These are phyloP conservation scores for Hygrophila difformis DNA, from an alignment of 257 asterid genomes.

Conservation along the genomic window DNA sequence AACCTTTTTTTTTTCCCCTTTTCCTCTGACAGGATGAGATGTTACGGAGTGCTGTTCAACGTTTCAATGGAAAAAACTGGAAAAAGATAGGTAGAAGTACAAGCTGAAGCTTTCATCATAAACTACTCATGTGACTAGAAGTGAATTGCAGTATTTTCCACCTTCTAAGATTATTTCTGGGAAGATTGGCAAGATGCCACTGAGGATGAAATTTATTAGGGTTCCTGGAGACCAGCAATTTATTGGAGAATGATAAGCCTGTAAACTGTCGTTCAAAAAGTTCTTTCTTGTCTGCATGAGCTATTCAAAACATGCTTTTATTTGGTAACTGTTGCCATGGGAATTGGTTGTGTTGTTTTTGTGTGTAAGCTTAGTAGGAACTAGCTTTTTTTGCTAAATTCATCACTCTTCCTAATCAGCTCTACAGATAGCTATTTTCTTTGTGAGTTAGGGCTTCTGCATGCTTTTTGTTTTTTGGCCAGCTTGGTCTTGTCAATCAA, in stretches of 20 bases:
- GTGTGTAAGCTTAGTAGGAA: background rate
- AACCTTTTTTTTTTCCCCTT: too few species aligned
- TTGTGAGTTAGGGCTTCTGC: conserved; percentile 7
- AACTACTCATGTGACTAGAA: conserved; percentile 14
- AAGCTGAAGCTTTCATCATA: conserved; percentile 25
- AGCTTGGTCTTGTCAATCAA: conserved; percentile 2
- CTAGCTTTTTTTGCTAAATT: background rate
- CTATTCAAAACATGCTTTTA: conserved; percentile 5
- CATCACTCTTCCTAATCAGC: conserved; percentile 1
- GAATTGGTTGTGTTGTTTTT: background rate
- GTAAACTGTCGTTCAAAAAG: background rate
- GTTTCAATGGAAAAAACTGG: conserved; percentile 92
- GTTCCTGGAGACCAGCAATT: background rate
- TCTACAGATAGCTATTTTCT: background rate
- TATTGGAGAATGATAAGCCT: background rate
- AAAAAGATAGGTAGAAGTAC: conserved; percentile 74
- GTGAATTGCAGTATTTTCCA: conserved; percentile 10
- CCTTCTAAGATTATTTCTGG: conserved; percentile 13
- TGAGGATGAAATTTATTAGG: background rate
- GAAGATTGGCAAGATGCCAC: background rate
- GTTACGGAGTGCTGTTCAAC: conserved; percentile 79
- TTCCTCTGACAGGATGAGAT: conserved; percentile 77
- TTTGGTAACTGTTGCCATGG: conserved; percentile 3
- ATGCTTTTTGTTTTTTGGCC: conserved; percentile 6
- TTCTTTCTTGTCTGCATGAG: background rate